phyloP scores from a whole-genome alignment of 2,329 filamentous ascomycete species.

The Cladosporium sp. region DNA sequence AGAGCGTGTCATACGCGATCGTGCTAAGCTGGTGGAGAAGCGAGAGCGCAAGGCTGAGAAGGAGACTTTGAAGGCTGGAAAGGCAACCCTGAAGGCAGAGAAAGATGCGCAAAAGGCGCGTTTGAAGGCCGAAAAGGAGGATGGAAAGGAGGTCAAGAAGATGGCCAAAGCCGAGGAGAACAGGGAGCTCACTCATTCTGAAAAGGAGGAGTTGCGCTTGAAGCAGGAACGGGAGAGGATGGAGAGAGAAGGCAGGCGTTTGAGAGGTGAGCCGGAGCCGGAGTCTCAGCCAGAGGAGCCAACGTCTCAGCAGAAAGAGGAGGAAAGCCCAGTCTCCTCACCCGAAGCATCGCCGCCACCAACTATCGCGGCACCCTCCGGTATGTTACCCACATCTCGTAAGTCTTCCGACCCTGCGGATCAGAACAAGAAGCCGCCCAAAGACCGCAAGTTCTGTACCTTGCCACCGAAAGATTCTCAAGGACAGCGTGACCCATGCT shows the following conservation, averaged over 20 bases:
- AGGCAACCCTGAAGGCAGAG: slow-evolving; percentile 27
- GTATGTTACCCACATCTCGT: neutral
- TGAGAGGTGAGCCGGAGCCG: slow-evolving; percentile 25
- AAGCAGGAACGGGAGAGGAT: slow-evolving; percentile 26
- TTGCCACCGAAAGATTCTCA: slow-evolving; percentile 54
- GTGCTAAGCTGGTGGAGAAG: slow-evolving; percentile 52
- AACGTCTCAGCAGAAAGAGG: neutral
- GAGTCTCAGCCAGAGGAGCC: neutral
- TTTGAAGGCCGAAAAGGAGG: slow-evolving; percentile 30
- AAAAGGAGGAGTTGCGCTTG: slow-evolving; percentile 26
- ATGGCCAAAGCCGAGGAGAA: slow-evolving; percentile 25
- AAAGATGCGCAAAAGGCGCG: slow-evolving; percentile 22
- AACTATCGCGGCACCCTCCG: neutral
- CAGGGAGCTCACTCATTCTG: slow-evolving; percentile 22
- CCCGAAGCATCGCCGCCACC: neutral
- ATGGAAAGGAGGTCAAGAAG: slow-evolving; percentile 27
- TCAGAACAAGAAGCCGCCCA: slow-evolving; percentile 32
- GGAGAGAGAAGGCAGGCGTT: slow-evolving; percentile 25
- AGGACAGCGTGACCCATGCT: slow-evolving; percentile 60
- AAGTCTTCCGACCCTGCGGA: slow-evolving; percentile 8
- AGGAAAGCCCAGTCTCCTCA: neutral
- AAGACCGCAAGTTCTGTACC: slow-evolving; percentile 72
- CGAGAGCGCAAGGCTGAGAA: slow-evolving; percentile 30
- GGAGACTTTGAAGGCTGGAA: slow-evolving; percentile 25
- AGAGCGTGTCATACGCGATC: slow-evolving; percentile 57